These are phyloP conservation scores for Acmispon strigosus DNA, from an alignment of 306 rosid species.

Conservation along the genomic window DNA sequence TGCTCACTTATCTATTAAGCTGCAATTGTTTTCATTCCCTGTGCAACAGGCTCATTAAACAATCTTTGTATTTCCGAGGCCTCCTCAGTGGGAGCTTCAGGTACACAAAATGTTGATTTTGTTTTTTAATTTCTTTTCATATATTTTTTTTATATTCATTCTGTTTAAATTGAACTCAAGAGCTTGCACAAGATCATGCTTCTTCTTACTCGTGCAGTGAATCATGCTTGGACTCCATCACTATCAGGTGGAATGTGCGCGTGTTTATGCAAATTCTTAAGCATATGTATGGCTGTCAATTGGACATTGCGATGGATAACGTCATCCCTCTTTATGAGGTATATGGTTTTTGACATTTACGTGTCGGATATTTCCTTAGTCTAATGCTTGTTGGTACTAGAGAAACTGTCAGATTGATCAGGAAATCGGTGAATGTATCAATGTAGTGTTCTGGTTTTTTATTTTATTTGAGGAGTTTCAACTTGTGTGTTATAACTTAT, in stretches of 20 bases:
- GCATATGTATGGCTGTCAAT: constrained; percentile 40
- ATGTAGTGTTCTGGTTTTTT: not conserved
- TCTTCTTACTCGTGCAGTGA: constrained; percentile 40
- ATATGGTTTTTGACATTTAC: not conserved
- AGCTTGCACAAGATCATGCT: not conserved
- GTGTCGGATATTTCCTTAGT: not conserved
- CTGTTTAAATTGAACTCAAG: constrained; percentile 14
- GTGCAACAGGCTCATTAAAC: constrained; percentile 47
- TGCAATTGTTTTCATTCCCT: not conserved
- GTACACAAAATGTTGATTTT: constrained; percentile 18
- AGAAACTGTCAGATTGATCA: not conserved
- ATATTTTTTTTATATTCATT: not conserved
- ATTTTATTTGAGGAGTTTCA: constrained; percentile 9
- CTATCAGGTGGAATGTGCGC: constrained; percentile 47
- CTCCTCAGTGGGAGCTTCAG: constrained; percentile 68
- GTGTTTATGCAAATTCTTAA: constrained; percentile 49
- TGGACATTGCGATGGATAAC: constrained; percentile 42
- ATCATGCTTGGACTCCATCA: constrained; percentile 38
- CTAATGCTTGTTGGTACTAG: not conserved
- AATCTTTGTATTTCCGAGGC: constrained; percentile 58
- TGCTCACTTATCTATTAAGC: not conserved
- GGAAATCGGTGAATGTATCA: not conserved
- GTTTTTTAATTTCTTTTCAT: too few relatives aligned
- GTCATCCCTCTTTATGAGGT: constrained; percentile 68
- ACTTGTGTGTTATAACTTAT: not conserved